Evolutionary conservation across 2,329 filamentous ascomycete species (phyloP).

Genomic region (Mycogone perniciosa): DNA sequence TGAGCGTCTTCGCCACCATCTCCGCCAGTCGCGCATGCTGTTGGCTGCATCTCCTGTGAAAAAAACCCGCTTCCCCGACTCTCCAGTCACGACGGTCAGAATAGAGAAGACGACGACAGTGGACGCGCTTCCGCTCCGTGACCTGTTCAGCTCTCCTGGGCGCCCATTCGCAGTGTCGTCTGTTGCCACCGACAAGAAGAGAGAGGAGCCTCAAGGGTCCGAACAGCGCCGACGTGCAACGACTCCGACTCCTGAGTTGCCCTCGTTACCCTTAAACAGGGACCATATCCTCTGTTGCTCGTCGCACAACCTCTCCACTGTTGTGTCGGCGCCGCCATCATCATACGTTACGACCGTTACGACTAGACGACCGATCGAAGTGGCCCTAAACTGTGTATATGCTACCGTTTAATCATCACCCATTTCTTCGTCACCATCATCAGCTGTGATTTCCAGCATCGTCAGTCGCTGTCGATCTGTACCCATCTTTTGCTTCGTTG

Average conservation of each 20-base stretch:
- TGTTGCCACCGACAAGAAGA: background rate
- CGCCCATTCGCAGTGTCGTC: background rate
- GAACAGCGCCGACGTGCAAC: background rate
- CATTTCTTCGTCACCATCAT: slow-evolving; percentile 2
- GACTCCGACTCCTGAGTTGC: background rate
- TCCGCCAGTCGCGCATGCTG: slow-evolving; percentile 5
- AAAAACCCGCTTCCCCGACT: background rate
- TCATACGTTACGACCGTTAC: slow-evolving; percentile 12
- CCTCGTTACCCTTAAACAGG: background rate
- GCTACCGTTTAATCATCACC: slow-evolving; percentile 4
- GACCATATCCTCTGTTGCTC: background rate
- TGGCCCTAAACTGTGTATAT: slow-evolving; percentile 6
- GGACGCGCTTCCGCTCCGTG: background rate
- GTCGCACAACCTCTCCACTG: slow-evolving; percentile 4
- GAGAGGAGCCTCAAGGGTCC: background rate
- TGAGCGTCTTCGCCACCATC: slow-evolving; percentile 3
- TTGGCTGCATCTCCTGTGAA: background rate
- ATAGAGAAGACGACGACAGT: background rate
- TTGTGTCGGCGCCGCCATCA: background rate
- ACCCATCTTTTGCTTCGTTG: background rate
- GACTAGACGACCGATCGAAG: slow-evolving; percentile 12
- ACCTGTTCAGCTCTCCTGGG: background rate
- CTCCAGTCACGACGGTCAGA: background rate
- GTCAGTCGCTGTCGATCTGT: too few relatives aligned
- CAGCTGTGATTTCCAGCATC: slow-evolving; percentile 1